Conservation (phyloP, 768 basidiomycete species). For the Trametes coccinea region DNA sequence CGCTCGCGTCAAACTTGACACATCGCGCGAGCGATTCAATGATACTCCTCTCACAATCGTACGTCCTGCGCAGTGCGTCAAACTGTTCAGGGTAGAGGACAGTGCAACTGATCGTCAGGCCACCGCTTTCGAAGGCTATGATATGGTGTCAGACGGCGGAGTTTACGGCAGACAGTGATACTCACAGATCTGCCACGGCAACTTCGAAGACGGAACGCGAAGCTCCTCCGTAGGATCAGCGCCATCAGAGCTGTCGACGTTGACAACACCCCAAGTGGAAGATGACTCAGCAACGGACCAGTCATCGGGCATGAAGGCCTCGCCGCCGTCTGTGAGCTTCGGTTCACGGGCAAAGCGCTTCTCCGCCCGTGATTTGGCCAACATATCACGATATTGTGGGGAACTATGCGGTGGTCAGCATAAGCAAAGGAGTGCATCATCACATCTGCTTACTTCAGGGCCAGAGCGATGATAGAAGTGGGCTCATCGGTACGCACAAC, state of each 20-base stretch:
- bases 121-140: constrained; percentile 86
- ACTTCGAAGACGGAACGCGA: constrained; percentile 71
- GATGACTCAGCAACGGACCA: constrained; percentile 76
- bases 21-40: constrained; percentile 92
- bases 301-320: constrained; percentile 94
- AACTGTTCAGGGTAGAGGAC: constrained; percentile 97
- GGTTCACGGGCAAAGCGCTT: constrained; percentile 64
- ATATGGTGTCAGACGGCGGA: constrained; percentile 9
- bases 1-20: constrained; percentile 93
- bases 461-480: constrained; percentile 95
- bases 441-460: constrained; percentile 65
- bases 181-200: constrained; percentile 82
- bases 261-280: constrained; percentile 92
- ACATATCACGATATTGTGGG: constrained; percentile 78
- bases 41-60: constrained; percentile 92
- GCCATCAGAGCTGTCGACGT: constrained; percentile 67
- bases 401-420: constrained; percentile 45
- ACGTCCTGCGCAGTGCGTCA: constrained; percentile 87
- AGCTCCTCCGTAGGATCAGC: constrained; percentile 77
- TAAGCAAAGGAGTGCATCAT: not conserved
- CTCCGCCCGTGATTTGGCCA: constrained; percentile 74
- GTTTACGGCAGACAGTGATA: constrained; percentile 5
- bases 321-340: constrained; percentile 61
- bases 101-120: constrained; percentile 88
- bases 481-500: constrained; percentile 96